phyloP scores from a whole-genome alignment of 192 early-diverging fungal species.

The Dissophora globulifera region DNA sequence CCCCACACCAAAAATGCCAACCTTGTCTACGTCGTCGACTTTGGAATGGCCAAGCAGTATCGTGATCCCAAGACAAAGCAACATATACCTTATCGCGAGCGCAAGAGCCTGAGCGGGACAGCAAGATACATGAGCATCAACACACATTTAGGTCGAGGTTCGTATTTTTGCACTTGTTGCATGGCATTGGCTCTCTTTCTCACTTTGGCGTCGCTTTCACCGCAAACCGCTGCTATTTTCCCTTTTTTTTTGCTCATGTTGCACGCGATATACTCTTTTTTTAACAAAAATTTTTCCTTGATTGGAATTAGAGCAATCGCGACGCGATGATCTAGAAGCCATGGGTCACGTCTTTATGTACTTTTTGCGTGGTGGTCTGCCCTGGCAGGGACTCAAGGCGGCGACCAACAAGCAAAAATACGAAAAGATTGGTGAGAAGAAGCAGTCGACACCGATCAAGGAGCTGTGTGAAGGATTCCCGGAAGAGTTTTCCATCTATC shows the following conservation, averaged over 20 bases:
- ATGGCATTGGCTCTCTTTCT: too few relatives aligned
- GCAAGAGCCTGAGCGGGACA: slow-evolving; percentile 94
- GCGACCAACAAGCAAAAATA: slow-evolving; percentile 99
- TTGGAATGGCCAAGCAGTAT: slow-evolving; percentile 99
- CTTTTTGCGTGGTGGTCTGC: slow-evolving; percentile 92
- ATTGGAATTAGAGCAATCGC: slow-evolving; percentile 86
- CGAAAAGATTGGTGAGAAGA: slow-evolving; percentile 99
- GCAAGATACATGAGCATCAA: slow-evolving; percentile 99
- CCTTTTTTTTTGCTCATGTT: neutral
- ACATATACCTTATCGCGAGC: slow-evolving; percentile 98
- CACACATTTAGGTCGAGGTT: slow-evolving; percentile 95
- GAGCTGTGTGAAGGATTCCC: slow-evolving; percentile 94
- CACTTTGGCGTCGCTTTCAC: too few relatives aligned
- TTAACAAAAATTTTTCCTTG: neutral
- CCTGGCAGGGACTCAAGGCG: slow-evolving; percentile 98
- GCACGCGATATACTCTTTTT: slow-evolving; percentile 1
- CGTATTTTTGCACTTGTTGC: neutral
- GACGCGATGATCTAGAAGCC: slow-evolving; percentile 96
- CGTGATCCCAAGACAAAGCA: slow-evolving; percentile 95
- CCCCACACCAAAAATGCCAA: slow-evolving; percentile 68
- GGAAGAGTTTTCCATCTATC: slow-evolving; percentile 91
- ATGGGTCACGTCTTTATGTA: slow-evolving; percentile 99
- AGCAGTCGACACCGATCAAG: slow-evolving; percentile 87
- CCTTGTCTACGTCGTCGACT: slow-evolving; percentile 92
- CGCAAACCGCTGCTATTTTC: neutral